Conservation (phyloP, 1,284 basidiomycete genomes). For the Thelephora terrestris region DNA sequence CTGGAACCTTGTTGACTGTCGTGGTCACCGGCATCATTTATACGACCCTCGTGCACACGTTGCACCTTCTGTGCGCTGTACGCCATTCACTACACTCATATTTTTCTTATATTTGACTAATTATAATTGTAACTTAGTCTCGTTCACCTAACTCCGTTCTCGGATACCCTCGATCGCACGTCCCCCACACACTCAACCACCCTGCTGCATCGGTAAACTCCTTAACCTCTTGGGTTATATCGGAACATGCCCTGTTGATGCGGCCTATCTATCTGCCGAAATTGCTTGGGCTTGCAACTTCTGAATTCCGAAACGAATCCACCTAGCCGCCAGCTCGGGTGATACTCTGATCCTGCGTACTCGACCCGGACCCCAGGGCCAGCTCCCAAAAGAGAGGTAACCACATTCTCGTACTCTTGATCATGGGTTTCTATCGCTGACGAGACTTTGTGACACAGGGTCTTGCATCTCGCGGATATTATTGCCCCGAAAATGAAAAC, state of each 20-base stretch:
- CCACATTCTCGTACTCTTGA: not conserved
- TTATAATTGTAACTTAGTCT: not conserved
- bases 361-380: constrained; percentile 67
- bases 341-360: constrained; percentile 81
- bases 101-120: too few relatives aligned
- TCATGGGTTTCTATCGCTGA: constrained; percentile 1
- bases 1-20: not conserved
- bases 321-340: constrained; percentile 75
- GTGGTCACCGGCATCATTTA: constrained; percentile 7
- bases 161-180: too few relatives aligned
- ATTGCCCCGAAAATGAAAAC: constrained; percentile 76
- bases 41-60: not conserved
- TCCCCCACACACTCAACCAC: too few relatives aligned
- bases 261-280: too few relatives aligned
- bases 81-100: too few relatives aligned
- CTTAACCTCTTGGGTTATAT: too few relatives aligned
- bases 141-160: too few relatives aligned
- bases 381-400: constrained; percentile 81
- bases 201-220: too few relatives aligned
- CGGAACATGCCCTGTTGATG: too few relatives aligned
- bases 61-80: too few relatives aligned
- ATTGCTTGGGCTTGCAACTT: too few relatives aligned
- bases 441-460: constrained; percentile 32
- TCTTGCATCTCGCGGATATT: constrained; percentile 81
- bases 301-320: too few relatives aligned